Conservation (phyloP, 495 filamentous ascomycete species). For the Cercophora sp. region DNA sequence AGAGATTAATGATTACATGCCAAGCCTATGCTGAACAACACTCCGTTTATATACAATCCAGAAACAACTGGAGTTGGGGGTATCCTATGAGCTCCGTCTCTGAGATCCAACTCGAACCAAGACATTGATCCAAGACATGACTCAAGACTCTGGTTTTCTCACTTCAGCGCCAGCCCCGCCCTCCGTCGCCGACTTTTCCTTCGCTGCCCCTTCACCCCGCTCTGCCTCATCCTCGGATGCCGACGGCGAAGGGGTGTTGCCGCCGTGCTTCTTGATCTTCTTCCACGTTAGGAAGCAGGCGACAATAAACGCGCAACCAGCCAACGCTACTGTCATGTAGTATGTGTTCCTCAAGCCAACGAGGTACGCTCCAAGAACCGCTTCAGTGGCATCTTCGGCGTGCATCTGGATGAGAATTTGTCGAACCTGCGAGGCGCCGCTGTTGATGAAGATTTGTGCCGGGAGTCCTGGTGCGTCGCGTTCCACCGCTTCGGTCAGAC, state of each 20-base stretch:
- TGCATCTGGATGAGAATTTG: slow-evolving; percentile 28
- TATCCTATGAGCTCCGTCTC: too few species aligned
- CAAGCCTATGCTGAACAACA: too few species aligned
- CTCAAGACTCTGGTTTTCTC: too few species aligned
- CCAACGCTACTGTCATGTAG: slow-evolving; percentile 41
- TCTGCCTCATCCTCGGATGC: slow-evolving; percentile 4
- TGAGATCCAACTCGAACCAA: too few species aligned
- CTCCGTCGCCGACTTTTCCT: neutral
- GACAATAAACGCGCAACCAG: slow-evolving; percentile 35
- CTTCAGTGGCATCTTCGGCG: slow-evolving; percentile 23
- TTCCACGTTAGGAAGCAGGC: slow-evolving; percentile 42
- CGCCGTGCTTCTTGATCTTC: slow-evolving; percentile 37
- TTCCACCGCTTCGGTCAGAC: slow-evolving; percentile 39
- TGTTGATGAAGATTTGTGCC: slow-evolving; percentile 36
- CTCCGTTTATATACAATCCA: too few species aligned
- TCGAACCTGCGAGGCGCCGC: slow-evolving; percentile 42
- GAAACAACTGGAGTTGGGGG: too few species aligned
- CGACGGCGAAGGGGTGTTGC: neutral
- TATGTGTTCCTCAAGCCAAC: slow-evolving; percentile 40
- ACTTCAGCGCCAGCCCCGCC: too few species aligned
- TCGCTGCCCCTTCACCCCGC: neutral
- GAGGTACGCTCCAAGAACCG: slow-evolving; percentile 43
- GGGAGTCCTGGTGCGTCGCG: slow-evolving; percentile 29
- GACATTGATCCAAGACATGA: too few species aligned
- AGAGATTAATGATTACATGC: too few species aligned